Base-by-base conservation (phyloP, 352 stramenopile genomes). In the Globisporangium canariense region DNA sequence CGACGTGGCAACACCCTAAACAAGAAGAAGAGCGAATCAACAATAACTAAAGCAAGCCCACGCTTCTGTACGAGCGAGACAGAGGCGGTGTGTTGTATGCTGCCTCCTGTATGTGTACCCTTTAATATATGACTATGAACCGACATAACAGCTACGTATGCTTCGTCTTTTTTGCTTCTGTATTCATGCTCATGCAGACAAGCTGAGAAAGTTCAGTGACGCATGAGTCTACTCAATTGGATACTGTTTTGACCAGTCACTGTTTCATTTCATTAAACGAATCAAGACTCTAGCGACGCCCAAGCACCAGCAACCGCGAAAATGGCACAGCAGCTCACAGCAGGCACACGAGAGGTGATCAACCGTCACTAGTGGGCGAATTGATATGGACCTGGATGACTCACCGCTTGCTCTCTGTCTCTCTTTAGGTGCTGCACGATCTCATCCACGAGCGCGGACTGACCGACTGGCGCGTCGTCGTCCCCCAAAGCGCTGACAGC, bases 381-480 rank as follows among this genome's bases (percentile, higher is more conserved):
- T 36, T 36, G 4, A 36, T n/a, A n/a, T 1, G 1, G 2, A 30
- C 9, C 18, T 16, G 46, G 28, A 22, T 30, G 47, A 18, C 14
- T 57, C 32, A 36, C 32, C 7, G 4, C 32, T 36, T 36, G 41
- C 10, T 57, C 9, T 50, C 10, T n/a, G 38, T 4, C 3, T 40
- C 16, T 47, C n/a, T 58, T 58, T 61, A 87, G 76, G 72, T 83
- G 45, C 58, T 87, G 55, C 70, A 71, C n/a, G 78, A 87, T 64
- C 63, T 87, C 49, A 51, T 75, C 43, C 38, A 49, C 4, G 53
- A 81, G 20, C 78, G 74, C 25, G 75, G 74, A 9, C 61, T 87
- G 41, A 66, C 30, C 2, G 58, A 76, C 30, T 77, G 71, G 74
- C 65, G 71, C 65, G 62, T 80, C 32, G 32, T 78, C 40, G 62